Evolutionary conservation across 495 filamentous ascomycete genomes (phyloP).

Genomic region (Paragyromitra xinjiangensis): DNA sequence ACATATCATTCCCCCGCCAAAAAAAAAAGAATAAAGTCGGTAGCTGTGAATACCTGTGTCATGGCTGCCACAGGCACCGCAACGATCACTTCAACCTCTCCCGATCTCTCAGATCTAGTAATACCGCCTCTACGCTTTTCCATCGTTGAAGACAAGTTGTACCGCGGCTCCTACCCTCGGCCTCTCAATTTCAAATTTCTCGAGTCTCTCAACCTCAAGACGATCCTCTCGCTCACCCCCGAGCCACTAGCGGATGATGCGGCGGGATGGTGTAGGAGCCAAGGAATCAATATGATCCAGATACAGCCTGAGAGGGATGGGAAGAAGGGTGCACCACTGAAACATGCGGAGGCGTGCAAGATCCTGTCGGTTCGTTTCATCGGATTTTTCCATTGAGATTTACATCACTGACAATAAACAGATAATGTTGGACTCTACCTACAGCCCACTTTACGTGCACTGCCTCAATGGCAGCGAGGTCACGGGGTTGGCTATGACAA

Average conservation of each 20-base stretch:
- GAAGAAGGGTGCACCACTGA: constrained; percentile 53
- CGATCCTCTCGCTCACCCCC: constrained; percentile 52
- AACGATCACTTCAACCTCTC: constrained; percentile 23
- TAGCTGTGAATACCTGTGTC: constrained; percentile 8
- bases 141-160: constrained; percentile 50
- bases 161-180: constrained; percentile 51
- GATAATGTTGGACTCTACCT: constrained; percentile 30
- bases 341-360: constrained; percentile 39
- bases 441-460: constrained; percentile 52
- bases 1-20: neutral
- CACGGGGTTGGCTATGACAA: constrained; percentile 49
- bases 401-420: constrained; percentile 13
- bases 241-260: constrained; percentile 43
- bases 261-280: constrained; percentile 37
- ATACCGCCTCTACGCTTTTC: constrained; percentile 55
- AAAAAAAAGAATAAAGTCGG: neutral
- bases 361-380: constrained; percentile 35
- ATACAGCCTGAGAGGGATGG: constrained; percentile 44
- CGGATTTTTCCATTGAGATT: neutral
- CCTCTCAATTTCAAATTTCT: constrained; percentile 56
- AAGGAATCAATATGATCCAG: constrained; percentile 52
- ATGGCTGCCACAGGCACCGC: constrained; percentile 18
- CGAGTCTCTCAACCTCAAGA: constrained; percentile 52
- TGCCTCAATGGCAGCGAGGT: constrained; percentile 54
- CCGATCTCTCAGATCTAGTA: constrained; percentile 40